Evolutionary conservation across 2,329 filamentous ascomycete genomes (phyloP).

Genomic region (Stemphylium vesicarium): DNA sequence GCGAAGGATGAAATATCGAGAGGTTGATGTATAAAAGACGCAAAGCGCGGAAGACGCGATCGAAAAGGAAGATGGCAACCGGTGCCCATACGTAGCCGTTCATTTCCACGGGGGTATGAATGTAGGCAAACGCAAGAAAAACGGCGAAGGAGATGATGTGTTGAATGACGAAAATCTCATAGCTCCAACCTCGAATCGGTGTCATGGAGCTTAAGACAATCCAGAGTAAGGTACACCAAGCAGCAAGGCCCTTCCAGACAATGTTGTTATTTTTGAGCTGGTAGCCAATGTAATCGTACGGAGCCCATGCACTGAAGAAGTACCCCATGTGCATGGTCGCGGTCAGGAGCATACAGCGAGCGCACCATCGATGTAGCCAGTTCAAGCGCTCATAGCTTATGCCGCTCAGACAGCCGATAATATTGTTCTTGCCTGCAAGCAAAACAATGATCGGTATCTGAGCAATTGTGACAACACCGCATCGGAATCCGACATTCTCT

Average conservation of each 20-base stretch:
- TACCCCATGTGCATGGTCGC: slow-evolving; percentile 73
- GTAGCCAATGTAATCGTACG: slow-evolving; percentile 63
- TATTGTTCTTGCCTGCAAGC: slow-evolving; percentile 62
- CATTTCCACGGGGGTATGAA: slow-evolving; percentile 67
- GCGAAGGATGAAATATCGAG: slow-evolving; percentile 49
- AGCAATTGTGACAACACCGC: slow-evolving; percentile 59
- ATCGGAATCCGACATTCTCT: slow-evolving; percentile 64
- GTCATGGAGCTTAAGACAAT: slow-evolving; percentile 67
- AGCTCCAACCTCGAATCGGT: slow-evolving; percentile 69
- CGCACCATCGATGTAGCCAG: slow-evolving; percentile 76
- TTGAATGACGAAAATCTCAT: slow-evolving; percentile 73
- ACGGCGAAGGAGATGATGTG: slow-evolving; percentile 67
- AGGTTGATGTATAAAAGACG: slow-evolving; percentile 49
- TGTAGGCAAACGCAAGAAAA: slow-evolving; percentile 68
- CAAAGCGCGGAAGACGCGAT: slow-evolving; percentile 60
- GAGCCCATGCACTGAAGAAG: slow-evolving; percentile 64
- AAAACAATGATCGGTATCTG: slow-evolving; percentile 64
- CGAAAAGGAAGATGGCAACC: slow-evolving; percentile 66
- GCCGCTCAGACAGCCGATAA: slow-evolving; percentile 67
- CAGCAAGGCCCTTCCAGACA: slow-evolving; percentile 70
- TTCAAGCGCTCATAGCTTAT: slow-evolving; percentile 72
- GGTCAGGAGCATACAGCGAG: slow-evolving; percentile 71
- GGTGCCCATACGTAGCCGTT: slow-evolving; percentile 71
- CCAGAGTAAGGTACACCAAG: slow-evolving; percentile 71
- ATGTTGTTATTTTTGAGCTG: slow-evolving; percentile 68